A percentile compares a stretch with the other conserved stretches of the same genome.
Conservation (phyloP, 768 basidiomycete species). For the Phanerochaete carnosa region DNA sequence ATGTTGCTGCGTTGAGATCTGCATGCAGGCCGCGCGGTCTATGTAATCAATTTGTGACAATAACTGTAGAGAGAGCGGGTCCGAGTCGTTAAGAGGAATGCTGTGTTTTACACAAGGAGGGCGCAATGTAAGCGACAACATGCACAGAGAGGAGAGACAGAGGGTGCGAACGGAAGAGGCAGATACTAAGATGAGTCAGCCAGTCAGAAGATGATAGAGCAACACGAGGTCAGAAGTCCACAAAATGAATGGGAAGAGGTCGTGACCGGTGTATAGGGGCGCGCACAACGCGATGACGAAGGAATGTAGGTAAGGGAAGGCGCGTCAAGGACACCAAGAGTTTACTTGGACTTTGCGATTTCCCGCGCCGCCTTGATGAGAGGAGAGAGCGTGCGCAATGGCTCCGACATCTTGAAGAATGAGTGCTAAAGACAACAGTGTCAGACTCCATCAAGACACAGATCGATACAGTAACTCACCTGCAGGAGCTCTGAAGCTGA, state of each 20-base stretch:
- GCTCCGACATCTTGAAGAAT: slow-evolving; percentile 87
- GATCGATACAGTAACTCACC: slow-evolving; percentile 38
- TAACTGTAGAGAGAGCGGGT: neutral
- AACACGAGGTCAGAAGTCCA: slow-evolving; percentile 1
- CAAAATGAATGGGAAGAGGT: neutral
- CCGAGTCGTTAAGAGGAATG: neutral
- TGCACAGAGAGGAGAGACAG: neutral
- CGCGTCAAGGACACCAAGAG: neutral
- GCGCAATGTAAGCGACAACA: neutral
- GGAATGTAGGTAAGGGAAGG: neutral
- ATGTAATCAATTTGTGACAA: neutral
- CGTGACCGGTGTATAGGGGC: neutral
- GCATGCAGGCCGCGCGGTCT: neutral
- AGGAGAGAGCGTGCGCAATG: slow-evolving; percentile 79
- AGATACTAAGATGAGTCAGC: neutral
- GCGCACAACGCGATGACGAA: neutral
- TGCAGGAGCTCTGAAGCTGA: slow-evolving; percentile 77
- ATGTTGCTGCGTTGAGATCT: neutral
- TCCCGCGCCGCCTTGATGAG: slow-evolving; percentile 92
- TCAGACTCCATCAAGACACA: neutral
- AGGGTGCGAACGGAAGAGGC: neutral
- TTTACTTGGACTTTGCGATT: slow-evolving; percentile 61
- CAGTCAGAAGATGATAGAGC: slow-evolving; percentile 7
- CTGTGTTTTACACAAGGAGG: neutral
- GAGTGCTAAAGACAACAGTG: slow-evolving; percentile 53